phyloP scores from a whole-genome alignment of 129 eudicot species.

The Rutidosis leptorrhynchoides region DNA sequence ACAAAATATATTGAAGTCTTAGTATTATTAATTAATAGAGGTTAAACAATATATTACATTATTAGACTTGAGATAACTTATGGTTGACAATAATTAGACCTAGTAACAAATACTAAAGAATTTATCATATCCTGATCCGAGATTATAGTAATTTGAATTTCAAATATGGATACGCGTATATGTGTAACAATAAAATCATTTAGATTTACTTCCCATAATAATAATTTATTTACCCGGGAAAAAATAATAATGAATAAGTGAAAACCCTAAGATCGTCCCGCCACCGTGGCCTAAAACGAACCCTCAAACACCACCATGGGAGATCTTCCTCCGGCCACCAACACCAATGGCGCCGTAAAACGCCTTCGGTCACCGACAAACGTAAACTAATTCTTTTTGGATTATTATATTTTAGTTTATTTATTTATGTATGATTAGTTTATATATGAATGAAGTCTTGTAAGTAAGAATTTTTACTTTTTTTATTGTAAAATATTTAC shows the following conservation, averaged over 20 bases:
- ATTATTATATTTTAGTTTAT: not conserved
- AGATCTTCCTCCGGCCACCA: conserved; percentile 4
- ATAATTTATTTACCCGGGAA: conserved; percentile 10
- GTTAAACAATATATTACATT: no score
- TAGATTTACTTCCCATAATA: conserved; percentile 8
- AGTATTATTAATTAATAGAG: no score
- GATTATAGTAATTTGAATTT: conserved; percentile 8
- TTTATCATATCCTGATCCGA: conserved; percentile 6
- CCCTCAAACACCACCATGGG: conserved; percentile 7
- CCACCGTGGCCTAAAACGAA: conserved; percentile 11
- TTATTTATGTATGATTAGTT: not conserved
- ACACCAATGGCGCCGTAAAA: conserved; percentile 3
- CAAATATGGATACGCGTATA: conserved; percentile 12
- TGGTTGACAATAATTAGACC: not conserved
- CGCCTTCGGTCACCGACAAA: conserved; percentile 9
- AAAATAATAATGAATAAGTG: conserved; percentile 9
- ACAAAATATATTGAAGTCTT: no score
- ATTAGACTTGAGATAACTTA: no score
- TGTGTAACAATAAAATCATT: conserved; percentile 7
- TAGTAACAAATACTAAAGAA: not conserved
- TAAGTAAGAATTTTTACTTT: conserved; percentile 6
- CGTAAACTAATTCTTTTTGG: not conserved
- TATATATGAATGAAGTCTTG: conserved; percentile 3
- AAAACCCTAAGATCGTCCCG: conserved; percentile 3
- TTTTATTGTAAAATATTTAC: conserved; percentile 10